Evolutionary conservation across 176 grass and related monocot species (phyloP), one percentile per base, ranked within the genome.

Genomic region (Eragrostis nindensis): DNA sequence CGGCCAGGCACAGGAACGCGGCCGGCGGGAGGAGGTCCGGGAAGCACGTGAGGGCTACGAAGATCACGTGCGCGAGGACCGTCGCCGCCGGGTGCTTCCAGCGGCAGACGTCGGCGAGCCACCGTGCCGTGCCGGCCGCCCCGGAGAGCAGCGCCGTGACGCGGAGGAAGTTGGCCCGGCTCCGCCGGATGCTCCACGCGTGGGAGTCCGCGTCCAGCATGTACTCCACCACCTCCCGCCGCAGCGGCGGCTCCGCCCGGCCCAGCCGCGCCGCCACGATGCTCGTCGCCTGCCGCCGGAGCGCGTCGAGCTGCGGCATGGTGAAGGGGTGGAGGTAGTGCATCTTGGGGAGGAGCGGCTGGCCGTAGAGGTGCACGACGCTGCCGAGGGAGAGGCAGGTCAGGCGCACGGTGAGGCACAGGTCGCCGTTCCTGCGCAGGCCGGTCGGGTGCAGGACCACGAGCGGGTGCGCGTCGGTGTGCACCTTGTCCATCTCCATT

Each of bases 81-180:
- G 89, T 97, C 11, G 79, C 83, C 54, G 41, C 72, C 0, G 94
- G 94, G 55, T 45, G 90, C 78, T 47, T 88, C 94, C 94, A 97
- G 46, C 78, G 61, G 82, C 94, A 86, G 1, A 94, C 82, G 7
- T 87, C 80, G 55, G 72, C 87, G 39, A 94, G 75, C 91, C 91
- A 86, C 6, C 81, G 85, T 44, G 45, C 79, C 42, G 77, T 50
- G 56, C 72, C 32, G 36, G 91, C 74, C 2, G 83, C 44, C 16
- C 80, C 67, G 15, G 87, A 85, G 11, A 98, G 81, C 18, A 91
- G 63, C 8, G 86, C 75, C 47, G 83, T 92, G 53, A 75, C 69
- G 26, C 90, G 88, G 77, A 91, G 50, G 86, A 94, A 91, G 78
- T 89, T 89, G 64, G 90, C 95, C 85, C 89, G 90, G 90, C 92